A percentile compares a stretch with the other conserved stretches of the same genome.
phyloP scores from a whole-genome alignment of 2,329 filamentous ascomycete genomes.

The Cephalotrichum gorgonifer region DNA sequence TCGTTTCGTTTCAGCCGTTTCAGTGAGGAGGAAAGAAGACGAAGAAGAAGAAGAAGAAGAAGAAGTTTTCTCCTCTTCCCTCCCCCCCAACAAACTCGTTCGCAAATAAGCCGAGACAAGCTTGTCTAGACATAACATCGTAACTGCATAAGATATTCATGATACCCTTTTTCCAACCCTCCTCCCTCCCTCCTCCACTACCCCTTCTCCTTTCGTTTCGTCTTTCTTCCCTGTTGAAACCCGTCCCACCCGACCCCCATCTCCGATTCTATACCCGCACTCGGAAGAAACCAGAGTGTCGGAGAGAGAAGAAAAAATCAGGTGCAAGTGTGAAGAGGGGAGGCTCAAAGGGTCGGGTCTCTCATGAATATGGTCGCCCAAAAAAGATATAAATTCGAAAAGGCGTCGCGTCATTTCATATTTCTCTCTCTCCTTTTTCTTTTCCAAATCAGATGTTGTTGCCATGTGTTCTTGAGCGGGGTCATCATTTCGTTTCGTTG shows the following conservation, averaged over 20 bases:
- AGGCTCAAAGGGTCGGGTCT: not conserved
- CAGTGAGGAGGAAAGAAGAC: too few species aligned
- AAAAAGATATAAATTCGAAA: conserved; percentile 1
- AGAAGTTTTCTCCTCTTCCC: not conserved
- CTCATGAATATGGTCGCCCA: conserved; percentile 2
- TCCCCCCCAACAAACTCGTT: not conserved
- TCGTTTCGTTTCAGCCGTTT: too few species aligned
- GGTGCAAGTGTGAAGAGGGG: not conserved
- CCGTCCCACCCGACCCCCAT: too few species aligned
- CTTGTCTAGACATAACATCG: conserved; percentile 7
- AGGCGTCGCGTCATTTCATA: not conserved
- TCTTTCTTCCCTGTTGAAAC: too few species aligned
- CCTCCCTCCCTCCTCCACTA: not conserved
- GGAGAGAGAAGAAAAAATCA: not conserved
- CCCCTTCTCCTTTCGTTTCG: not conserved
- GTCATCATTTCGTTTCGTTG: not conserved
- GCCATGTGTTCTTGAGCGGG: not conserved
- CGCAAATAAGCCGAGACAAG: conserved; percentile 5
- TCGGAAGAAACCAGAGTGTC: not conserved
- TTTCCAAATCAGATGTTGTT: not conserved
- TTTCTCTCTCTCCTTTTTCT: not conserved
- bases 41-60: too few species aligned
- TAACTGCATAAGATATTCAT: conserved; percentile 6
- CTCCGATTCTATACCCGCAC: too few species aligned
- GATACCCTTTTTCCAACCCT: not conserved